Evolutionary conservation across 495 filamentous ascomycete genomes (phyloP).

Genomic region (Penicillium herquei): DNA sequence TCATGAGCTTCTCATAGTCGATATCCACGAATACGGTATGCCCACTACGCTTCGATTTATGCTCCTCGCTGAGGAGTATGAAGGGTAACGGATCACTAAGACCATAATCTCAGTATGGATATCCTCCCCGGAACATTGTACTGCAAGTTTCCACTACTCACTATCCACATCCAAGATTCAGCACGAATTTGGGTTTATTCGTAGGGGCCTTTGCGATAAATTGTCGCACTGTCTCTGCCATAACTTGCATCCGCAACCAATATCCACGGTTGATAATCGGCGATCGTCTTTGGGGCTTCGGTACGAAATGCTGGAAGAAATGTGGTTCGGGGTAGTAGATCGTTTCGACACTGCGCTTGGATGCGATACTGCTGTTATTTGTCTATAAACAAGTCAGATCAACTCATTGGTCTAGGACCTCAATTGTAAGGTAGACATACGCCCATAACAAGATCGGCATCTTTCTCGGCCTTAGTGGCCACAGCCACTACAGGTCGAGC

Average conservation of each 20-base stretch:
- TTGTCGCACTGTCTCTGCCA: conserved; percentile 66
- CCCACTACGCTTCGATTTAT: conserved; percentile 42
- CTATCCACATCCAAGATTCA: conserved; percentile 93
- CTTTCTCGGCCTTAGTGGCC: conserved; percentile 43
- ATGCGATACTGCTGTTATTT: conserved; percentile 86
- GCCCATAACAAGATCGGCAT: conserved; percentile 67
- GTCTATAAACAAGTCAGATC: conserved; percentile 51
- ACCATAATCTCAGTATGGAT: conserved; percentile 26
- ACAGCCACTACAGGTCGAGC: conserved; percentile 19
- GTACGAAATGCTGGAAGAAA: conserved; percentile 84
- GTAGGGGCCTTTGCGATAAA: conserved; percentile 60
- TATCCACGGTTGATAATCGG: conserved; percentile 89
- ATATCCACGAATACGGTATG: conserved; percentile 76
- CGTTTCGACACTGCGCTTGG: conserved; percentile 83
- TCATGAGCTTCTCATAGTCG: conserved; percentile 80
- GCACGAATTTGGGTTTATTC: conserved; percentile 66
- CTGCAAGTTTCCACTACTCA: conserved; percentile 47
- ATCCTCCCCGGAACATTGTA: neutral
- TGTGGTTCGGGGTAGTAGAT: conserved; percentile 76
- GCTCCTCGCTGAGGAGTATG: conserved; percentile 68
- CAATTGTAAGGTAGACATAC: conserved; percentile 31
- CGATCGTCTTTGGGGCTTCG: conserved; percentile 73
- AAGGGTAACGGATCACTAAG: conserved; percentile 87
- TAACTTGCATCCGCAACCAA: conserved; percentile 78
- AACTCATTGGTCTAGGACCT: neutral